Conservation (phyloP, 164 flowering plant species). For the Nymphaea thermarum region DNA sequence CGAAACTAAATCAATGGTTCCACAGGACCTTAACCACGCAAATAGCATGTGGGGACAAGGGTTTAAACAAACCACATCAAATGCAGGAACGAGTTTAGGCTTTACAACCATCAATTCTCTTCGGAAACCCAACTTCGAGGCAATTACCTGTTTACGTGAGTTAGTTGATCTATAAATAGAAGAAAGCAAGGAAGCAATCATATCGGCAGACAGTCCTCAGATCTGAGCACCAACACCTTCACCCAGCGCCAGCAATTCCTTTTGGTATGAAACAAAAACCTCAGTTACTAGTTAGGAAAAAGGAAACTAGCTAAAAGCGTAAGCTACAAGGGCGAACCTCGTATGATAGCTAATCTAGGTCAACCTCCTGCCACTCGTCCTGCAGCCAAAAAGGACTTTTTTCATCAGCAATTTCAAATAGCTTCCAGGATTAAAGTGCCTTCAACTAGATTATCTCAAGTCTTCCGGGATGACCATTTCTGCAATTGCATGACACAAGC, state of each 20-base stretch:
- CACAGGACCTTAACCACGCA: too few species aligned
- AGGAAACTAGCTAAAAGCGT: too few species aligned
- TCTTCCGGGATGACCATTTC: too few species aligned
- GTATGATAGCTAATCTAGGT: conserved; percentile 88
- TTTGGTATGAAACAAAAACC: conserved; percentile 5
- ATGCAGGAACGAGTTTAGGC: too few species aligned
- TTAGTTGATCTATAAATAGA: conserved; percentile 41
- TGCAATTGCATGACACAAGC: too few species aligned
- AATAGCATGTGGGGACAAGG: too few species aligned
- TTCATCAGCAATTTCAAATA: too few species aligned
- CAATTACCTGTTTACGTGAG: conserved; percentile 47
- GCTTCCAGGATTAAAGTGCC: too few species aligned
- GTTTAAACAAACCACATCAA: too few species aligned
- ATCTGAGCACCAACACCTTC: conserved; percentile 87
- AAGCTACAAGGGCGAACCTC: conserved; percentile 36
- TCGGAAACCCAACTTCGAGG: too few species aligned
- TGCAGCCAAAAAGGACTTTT: conserved; percentile 12
- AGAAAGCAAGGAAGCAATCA: conserved; percentile 74
- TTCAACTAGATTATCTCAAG: too few species aligned
- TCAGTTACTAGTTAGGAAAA: background rate
- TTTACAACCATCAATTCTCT: conserved; percentile 5
- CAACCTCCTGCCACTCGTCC: conserved; percentile 87
- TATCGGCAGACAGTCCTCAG: conserved; percentile 77
- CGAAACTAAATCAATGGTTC: too few species aligned
- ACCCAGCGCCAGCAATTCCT: conserved; percentile 90